phyloP scores from a whole-genome alignment of 2,329 filamentous ascomycete species.

The Lachnellula subtilissima region DNA sequence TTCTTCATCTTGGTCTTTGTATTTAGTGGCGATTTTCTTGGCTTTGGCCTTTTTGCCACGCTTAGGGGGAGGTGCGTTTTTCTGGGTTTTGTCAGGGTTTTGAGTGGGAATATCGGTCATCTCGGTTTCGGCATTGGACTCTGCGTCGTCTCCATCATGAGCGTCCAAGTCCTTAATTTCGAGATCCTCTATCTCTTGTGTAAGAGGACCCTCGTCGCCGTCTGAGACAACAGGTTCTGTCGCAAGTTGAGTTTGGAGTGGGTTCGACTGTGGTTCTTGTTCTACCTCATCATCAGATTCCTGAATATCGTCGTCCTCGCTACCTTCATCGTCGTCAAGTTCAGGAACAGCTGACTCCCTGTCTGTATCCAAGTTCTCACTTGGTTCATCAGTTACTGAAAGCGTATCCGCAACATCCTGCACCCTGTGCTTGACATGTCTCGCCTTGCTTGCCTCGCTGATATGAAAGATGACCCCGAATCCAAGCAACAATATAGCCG shows the following conservation, averaged over 20 bases:
- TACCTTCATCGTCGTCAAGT: conserved; percentile 14
- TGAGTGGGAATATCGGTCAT: conserved; percentile 16
- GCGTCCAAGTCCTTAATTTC: conserved; percentile 12
- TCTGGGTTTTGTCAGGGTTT: conserved; percentile 38
- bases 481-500: conserved; percentile 80
- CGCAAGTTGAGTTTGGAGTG: conserved; percentile 15
- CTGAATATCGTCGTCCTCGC: conserved; percentile 16
- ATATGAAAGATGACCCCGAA: conserved; percentile 85
- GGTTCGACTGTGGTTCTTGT: conserved; percentile 20
- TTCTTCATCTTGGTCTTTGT: conserved; percentile 91
- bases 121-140: conserved; percentile 18
- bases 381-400: background rate
- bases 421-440: conserved; percentile 70
- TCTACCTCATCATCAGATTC: conserved; percentile 27
- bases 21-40: conserved; percentile 85
- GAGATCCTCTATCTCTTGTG: conserved; percentile 22
- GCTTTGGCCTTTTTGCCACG: conserved; percentile 77
- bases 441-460: conserved; percentile 78
- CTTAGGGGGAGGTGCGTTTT: conserved; percentile 43
- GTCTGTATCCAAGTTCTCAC: background rate
- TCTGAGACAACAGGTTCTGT: conserved; percentile 17
- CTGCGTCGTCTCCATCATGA: conserved; percentile 32
- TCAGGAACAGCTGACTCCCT: background rate
- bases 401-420: conserved; percentile 32
- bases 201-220: conserved; percentile 19